Percentiles rank a stretch among this genome's conserved stretches.
These are phyloP conservation scores for Aegilops sharonensis DNA, from an alignment of 176 grass and related monocot species.

Conservation along the genomic window DNA sequence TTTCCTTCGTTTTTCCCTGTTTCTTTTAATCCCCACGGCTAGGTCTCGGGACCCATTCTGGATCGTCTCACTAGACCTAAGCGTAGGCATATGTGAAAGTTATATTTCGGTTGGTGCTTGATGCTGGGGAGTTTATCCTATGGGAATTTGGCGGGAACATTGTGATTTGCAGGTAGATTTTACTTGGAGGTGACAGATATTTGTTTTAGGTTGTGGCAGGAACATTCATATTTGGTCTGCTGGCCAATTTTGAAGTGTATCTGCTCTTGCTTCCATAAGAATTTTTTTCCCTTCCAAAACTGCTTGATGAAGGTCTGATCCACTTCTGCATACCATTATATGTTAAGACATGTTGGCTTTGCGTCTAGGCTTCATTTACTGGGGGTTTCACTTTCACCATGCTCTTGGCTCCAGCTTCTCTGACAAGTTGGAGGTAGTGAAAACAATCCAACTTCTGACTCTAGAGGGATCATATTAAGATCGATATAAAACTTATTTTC, in stretches of 20 bases:
- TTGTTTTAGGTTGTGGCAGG: not conserved
- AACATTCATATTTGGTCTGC: not conserved
- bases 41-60: not conserved
- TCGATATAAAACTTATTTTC: no score
- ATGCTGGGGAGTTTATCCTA: not conserved
- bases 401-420: slow-evolving; percentile 10
- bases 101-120: not conserved
- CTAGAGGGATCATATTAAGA: not conserved
- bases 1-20: not conserved
- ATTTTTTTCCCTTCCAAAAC: not conserved
- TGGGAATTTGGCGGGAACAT: not conserved
- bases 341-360: not conserved
- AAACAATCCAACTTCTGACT: slow-evolving; percentile 12
- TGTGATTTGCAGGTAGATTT: not conserved
- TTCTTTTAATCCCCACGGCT: not conserved
- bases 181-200: not conserved
- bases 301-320: not conserved
- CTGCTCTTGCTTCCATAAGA: not conserved
- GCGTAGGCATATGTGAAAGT: not conserved
- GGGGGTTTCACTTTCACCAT: not conserved
- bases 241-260: not conserved
- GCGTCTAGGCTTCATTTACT: not conserved
- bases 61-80: not conserved
- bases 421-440: not conserved
- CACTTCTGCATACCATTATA: not conserved